Base-by-base conservation (phyloP, 768 basidiomycete species). In the Dentipellis sp. region DNA sequence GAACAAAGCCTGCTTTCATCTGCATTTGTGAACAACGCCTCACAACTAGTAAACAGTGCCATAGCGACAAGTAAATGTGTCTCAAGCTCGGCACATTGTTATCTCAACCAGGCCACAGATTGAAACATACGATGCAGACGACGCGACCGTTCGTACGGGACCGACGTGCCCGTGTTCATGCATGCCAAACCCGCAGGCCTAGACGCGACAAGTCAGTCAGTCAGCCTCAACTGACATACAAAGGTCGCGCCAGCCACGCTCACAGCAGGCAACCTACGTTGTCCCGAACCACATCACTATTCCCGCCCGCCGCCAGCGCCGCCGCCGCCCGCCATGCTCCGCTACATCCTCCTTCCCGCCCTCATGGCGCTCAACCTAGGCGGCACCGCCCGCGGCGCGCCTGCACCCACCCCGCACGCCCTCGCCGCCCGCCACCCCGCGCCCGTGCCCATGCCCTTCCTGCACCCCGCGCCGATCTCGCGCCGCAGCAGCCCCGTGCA, bases 301-400 rank as follows among this genome's bases (percentile, higher is more conserved):
- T 19, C 48, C 48, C 29, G 29, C 37, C 29, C 17, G 6, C 37
- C 47, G 11, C 47, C 10, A 40, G n/a, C 47, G 17, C 21, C 34
- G 21, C 35, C 50, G 21, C 23, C 17, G 16, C 50, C 48, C 22
- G 21, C 34, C 50, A 52, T 52, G 50, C 35, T 52, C 17, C 50
- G 50, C 23, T 37, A 23, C 23, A 21, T 52, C 50, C n/a, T 34
- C 16, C 16, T 52, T n/a, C 9, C 35, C 50, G n/a, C 50, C 50
- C 50, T 52, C 50, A 17, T 37, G n/a, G 50, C 34, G 29, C 50
- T 52, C 35, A 52, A 52, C 50, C n/a, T 34, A 16, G 50, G 50
- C 23, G 16, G 12, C 16, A n/a, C 34, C 29, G 29, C 37, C 29
- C 17, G 6, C 37, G 12, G 17, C 11, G 23, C 51, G 10, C 17